Evolutionary conservation across 2,329 filamentous ascomycete genomes (phyloP), one percentile per base, ranked within the genome.

Genomic region (Plenodomus biglobosus): DNA sequence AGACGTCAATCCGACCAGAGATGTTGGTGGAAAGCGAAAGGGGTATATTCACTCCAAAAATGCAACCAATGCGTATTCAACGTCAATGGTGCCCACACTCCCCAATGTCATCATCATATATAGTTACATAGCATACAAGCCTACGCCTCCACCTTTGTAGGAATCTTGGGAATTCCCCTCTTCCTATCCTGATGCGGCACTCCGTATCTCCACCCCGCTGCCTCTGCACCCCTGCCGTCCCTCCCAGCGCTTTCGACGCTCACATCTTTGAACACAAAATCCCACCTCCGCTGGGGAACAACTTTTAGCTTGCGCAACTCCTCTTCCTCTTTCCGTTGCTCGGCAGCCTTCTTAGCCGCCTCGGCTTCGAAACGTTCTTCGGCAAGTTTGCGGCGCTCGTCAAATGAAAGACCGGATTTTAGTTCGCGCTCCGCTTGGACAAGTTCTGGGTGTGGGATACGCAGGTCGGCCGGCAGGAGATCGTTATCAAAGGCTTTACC

Each of bases 391-490:
- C 47, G 55, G 37, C 69, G 64, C 71, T 69, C 46, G 74, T 73
- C 50, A 15, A 64, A 61, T 36, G 50, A 53, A 11, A 69, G 51
- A 1, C 70, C 70, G 7, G 52, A 36, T 2, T 63, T 53, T 6
- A 60, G 50, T 39, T 72, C 69, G 16, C 76, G 74, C 52, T 77
- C 69, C 3, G 70, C 65, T 41, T 80, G 76, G 16, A 75, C 71
- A 30, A 86, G 70, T 50, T 85, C 80, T 1, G 83, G 82, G 59
- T 85, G 83, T 1, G 84, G 82, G 38, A 86, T 85, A 42, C 84
- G 81, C 43, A 79, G 76, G 55, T 86, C 84, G 8, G 83, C 82
- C 1, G 84, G 80, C 35, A 84, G 79, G 11, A 86, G 76, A 1
- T 78, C 75, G 44, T 79, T 74, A 24, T 78, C 74, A 67, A 86